Conservation (phyloP, 164 flowering plant genomes). For the Buxus sempervirens region DNA sequence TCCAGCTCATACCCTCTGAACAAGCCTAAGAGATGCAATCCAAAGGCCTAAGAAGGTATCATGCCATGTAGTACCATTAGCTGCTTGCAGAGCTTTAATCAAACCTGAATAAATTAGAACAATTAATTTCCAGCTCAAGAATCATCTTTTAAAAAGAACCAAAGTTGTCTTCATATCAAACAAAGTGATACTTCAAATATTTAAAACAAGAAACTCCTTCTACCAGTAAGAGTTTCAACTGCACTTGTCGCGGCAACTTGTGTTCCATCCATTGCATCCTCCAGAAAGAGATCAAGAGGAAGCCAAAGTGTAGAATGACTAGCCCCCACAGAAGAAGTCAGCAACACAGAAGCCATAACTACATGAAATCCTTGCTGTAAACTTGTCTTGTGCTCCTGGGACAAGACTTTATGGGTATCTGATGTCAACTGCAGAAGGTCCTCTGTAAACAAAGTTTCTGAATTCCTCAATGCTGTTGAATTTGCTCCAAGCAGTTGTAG, state of each 20-base stretch:
- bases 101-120: conserved; percentile 51
- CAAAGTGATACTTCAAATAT: background rate
- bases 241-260: conserved; percentile 72
- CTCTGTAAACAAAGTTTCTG: conserved; percentile 55
- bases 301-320: conserved; percentile 75
- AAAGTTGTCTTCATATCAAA: background rate
- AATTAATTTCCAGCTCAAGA: background rate
- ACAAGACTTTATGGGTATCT: conserved; percentile 36
- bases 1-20: conserved; percentile 75
- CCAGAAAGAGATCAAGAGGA: conserved; percentile 84
- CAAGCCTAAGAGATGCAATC: conserved; percentile 88
- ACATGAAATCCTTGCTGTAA: conserved; percentile 41
- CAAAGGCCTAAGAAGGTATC: conserved; percentile 87
- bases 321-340: conserved; percentile 44
- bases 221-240: conserved; percentile 78
- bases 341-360: conserved; percentile 46
- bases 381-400: conserved; percentile 41
- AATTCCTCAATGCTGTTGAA: conserved; percentile 57
- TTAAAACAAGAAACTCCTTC: background rate
- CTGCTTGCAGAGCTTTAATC: conserved; percentile 74
- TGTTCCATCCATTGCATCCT: conserved; percentile 80
- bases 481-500: conserved; percentile 54
- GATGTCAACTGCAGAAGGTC: conserved; percentile 57
- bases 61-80: conserved; percentile 82
- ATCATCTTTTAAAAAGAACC: background rate